Base-by-base conservation (phyloP, 805 yeast genomes). In the Cyberlindnera mycetangii region DNA sequence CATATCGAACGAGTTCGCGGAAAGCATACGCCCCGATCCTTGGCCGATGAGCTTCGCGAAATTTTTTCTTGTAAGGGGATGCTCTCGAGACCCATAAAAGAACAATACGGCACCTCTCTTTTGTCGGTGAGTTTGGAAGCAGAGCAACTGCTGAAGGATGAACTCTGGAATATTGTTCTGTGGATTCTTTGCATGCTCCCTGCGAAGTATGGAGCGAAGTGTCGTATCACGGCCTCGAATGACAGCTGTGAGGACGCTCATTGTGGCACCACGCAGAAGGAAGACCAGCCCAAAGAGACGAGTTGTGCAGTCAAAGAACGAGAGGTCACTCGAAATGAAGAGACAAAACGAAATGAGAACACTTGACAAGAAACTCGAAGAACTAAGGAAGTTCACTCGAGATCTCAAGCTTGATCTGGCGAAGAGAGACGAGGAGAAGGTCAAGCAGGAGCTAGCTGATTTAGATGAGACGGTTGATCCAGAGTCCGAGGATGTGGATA, bases 401-500 rank as follows among this genome's bases (percentile, higher is more conserved):
- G 42, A 31, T 1, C 22, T 58, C 36, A 56, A 53, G 28, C 11
- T 39, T 10, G 49, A 48, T 27, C 31, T 58, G 14, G 39, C 45
- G 5, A 46, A 41, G 37, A 36, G 42, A 24, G 34, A 52, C 19
- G 60, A 56, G 20, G 37, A 36, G 17, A 30, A 32, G 14, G 50
- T 54, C 5, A 32, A 45, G 19, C 16, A 30, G 7, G 59, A 54
- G 36, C 28, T 53, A n/a, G 25, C 39, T 5, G 44, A 39, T 22
- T 16, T 44, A 8, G 48, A 52, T 10, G 50, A 47, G 20, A 38
- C 45, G 2, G 31, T 44, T 3, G 59, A 49, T 27, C 37, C 47
- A 12, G 60, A 53, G 6, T 45, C 45, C 2, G 56, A 49, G 17
- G 60, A 56, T 24, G 47, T 53, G 15, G 55, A 55, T 20, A 38